phyloP scores from a whole-genome alignment of 257 asterid species.

The Lithospermum erythrorhizon region DNA sequence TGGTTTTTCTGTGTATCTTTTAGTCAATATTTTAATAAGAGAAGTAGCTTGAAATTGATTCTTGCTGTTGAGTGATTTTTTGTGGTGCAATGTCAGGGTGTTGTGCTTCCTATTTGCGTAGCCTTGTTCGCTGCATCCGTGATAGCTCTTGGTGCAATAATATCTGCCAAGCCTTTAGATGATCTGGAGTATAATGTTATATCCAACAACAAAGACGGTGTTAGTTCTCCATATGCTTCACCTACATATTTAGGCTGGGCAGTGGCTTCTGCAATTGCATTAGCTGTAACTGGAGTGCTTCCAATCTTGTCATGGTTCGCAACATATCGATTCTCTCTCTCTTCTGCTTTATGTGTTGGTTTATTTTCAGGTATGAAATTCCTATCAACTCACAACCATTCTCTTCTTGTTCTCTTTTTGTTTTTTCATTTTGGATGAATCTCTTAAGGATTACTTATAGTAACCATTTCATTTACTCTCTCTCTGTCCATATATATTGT shows the following conservation, averaged over 20 bases:
- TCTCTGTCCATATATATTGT: background rate
- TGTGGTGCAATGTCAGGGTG: constrained; percentile 40
- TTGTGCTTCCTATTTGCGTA: constrained; percentile 60
- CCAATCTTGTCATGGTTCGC: constrained; percentile 97
- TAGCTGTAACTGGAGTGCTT: constrained; percentile 74
- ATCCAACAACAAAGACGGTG: constrained; percentile 52
- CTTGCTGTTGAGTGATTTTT: background rate
- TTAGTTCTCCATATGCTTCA: constrained; percentile 89
- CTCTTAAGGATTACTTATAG: background rate
- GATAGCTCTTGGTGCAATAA: constrained; percentile 84
- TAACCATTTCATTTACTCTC: background rate
- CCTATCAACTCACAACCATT: constrained; percentile 9
- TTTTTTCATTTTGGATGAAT: too few relatives aligned
- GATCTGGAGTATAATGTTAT: constrained; percentile 71
- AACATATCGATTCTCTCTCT: constrained; percentile 80
- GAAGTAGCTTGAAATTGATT: background rate
- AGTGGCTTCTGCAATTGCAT: constrained; percentile 78
- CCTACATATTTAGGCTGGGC: constrained; percentile 94
- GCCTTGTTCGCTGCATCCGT: constrained; percentile 77
- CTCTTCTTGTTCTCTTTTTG: background rate
- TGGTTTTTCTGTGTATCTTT: too few relatives aligned
- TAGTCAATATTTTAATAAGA: background rate
- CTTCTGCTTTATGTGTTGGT: constrained; percentile 85
- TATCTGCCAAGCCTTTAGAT: constrained; percentile 92
- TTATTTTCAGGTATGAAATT: constrained; percentile 59